Conservation (phyloP, 2,329 filamentous ascomycete species). For the Colletotrichum horii region DNA sequence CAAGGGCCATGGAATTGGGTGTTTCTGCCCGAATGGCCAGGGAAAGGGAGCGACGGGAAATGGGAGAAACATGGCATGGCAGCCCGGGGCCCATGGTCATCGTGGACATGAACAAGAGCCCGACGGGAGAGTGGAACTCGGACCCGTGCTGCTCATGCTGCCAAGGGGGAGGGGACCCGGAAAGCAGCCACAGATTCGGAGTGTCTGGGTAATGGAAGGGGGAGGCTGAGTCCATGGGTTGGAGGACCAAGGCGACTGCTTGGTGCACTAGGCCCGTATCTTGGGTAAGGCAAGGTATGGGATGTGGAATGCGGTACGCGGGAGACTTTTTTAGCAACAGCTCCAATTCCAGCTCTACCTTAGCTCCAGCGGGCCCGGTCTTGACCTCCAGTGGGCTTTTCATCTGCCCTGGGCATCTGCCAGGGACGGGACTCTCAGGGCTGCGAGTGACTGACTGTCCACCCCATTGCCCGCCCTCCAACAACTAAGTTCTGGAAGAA, state of each 20-base stretch:
- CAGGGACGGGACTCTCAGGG: background rate
- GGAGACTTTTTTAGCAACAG: constrained; percentile 19
- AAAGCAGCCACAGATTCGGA: background rate
- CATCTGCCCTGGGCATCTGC: background rate
- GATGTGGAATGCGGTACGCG: background rate
- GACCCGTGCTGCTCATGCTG: background rate
- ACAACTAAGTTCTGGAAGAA: background rate
- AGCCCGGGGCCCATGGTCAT: background rate
- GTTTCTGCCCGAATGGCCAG: background rate
- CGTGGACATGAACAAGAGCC: background rate
- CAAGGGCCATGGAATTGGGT: background rate
- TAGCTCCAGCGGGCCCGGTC: background rate
- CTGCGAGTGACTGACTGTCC: background rate
- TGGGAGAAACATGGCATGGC: background rate
- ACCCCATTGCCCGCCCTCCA: background rate
- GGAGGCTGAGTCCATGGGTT: constrained; percentile 9
- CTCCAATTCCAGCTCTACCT: background rate
- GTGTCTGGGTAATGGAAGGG: background rate
- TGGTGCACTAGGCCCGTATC: background rate
- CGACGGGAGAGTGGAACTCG: background rate
- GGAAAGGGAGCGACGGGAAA: background rate
- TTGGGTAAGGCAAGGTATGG: background rate
- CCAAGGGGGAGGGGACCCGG: background rate
- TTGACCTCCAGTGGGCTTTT: background rate
- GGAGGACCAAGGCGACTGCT: background rate